Base-by-base conservation (phyloP, 805 yeast genomes). In the Pichia exigua region DNA sequence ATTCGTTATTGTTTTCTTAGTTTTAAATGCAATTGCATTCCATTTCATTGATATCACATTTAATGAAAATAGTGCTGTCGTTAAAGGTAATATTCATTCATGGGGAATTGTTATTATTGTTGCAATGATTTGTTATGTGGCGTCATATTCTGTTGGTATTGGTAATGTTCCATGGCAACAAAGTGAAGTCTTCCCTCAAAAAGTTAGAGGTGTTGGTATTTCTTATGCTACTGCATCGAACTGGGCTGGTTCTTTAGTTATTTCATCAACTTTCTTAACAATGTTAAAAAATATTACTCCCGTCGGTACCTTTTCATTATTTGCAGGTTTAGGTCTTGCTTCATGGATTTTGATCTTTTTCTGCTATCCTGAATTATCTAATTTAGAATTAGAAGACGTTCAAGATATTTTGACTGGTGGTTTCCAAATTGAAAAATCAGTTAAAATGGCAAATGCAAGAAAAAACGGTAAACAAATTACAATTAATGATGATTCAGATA, bases 81-180 rank as follows among this genome's bases (percentile, higher is more conserved):
- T 74, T 30, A 57, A 57, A 20, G 66, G 72, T 21, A 80, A 81
- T 7, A 81, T 84, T 49, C 71, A 81, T 27, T 82, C 89, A 2
- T 91, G 97, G 97, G 96, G 97, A 21, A 79, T 87, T 55, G 82
- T 91, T 17, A 81, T 92, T 50, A 85, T 94, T 56, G 75, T 90
- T 40, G 83, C 89, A 49, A 90, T 91, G 87, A 88, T 92, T 57
- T 66, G 81, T 42, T 94, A 75, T 64, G 97, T 91, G 45, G 97
- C 96, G 3, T 82, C 85, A 49, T 92, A 91, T 66, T 96, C 97
- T 46, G 73, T 88, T 58, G 98, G 98, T 59, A 87, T 91, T 59
- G 99, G 99, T 71, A 91, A 92, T 67, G 94, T 89, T 50, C 97
- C 98, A 51, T 92, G 99, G 99, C 96, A 92, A 65, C 97, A 94